Evolutionary conservation across 2,329 filamentous ascomycete species (phyloP).

Genomic region (Magnaporthiopsis rhizophila): DNA sequence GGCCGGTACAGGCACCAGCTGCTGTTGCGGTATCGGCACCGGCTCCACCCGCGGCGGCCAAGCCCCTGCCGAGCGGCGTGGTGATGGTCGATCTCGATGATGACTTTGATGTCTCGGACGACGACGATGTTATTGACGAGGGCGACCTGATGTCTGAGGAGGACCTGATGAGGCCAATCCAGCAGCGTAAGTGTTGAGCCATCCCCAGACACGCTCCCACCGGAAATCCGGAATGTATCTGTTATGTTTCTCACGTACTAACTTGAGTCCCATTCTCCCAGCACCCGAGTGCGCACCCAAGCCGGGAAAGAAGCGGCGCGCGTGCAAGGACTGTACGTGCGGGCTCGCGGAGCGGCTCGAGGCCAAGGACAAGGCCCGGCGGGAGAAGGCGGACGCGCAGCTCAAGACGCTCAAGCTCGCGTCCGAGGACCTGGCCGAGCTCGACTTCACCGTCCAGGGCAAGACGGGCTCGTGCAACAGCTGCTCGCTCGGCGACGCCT

Average conservation of each 20-base stretch:
- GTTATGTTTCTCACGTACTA: not conserved
- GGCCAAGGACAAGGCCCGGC: conserved; percentile 59
- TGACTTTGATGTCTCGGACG: conserved; percentile 41
- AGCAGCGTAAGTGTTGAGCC: conserved; percentile 59
- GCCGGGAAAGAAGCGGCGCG: conserved; percentile 77
- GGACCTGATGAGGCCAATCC: conserved; percentile 69
- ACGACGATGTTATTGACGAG: conserved; percentile 88
- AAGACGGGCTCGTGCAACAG: conserved; percentile 94
- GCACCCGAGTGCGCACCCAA: conserved; percentile 84
- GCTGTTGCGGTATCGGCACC: not conserved
- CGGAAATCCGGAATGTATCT: not conserved
- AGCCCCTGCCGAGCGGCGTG: conserved; percentile 51
- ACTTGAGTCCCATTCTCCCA: conserved; percentile 17
- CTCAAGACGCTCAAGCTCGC: conserved; percentile 56
- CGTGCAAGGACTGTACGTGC: conserved; percentile 97
- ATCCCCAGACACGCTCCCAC: conserved; percentile 17
- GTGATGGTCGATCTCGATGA: conserved; percentile 35
- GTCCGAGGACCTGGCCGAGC: conserved; percentile 72
- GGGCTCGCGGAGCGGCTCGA: conserved; percentile 80
- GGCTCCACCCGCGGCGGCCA: conserved; percentile 47
- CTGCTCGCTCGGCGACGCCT: conserved; percentile 87
- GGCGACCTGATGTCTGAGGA: conserved; percentile 78
- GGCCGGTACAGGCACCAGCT: not conserved
- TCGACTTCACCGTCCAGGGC: conserved; percentile 96
- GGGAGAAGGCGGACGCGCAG: conserved; percentile 22